These are phyloP conservation scores for Arabidopsis hybrid DNA, from an alignment of 441 rosid species.

Conservation along the genomic window DNA sequence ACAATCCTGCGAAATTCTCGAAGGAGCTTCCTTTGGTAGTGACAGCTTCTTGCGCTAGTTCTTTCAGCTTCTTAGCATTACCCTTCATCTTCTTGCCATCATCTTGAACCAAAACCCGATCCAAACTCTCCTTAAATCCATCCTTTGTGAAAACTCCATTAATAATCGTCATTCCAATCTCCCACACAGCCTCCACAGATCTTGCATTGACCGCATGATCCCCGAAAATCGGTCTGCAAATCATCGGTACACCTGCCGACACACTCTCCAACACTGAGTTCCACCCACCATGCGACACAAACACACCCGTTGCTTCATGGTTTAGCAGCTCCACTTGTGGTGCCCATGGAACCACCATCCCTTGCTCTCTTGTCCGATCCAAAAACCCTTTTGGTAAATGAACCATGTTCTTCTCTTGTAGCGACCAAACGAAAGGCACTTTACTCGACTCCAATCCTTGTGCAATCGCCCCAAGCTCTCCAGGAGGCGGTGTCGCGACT, in stretches of 20 bases:
- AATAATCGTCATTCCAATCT: constrained; percentile 53
- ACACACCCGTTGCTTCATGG: constrained; percentile 53
- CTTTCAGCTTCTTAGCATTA: constrained; percentile 42
- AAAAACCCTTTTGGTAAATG: constrained; percentile 52
- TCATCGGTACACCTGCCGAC: constrained; percentile 65
- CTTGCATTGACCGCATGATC: constrained; percentile 59
- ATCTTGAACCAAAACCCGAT: constrained; percentile 47
- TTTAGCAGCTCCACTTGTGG: constrained; percentile 57
- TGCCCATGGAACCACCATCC: constrained; percentile 57
- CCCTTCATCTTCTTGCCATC: constrained; percentile 53
- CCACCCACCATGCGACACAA: constrained; percentile 63
- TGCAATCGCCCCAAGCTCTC: constrained; percentile 60
- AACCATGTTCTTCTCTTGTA: constrained; percentile 35
- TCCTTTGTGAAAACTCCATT: constrained; percentile 50
- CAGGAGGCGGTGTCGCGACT: constrained; percentile 46
- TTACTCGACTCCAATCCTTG: constrained; percentile 53
- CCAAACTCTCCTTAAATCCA: constrained; percentile 48
- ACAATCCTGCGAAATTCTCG: constrained; percentile 47
- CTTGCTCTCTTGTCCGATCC: constrained; percentile 48
- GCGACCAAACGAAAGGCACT: constrained; percentile 64
- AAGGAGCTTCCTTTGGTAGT: constrained; percentile 40
- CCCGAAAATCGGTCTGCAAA: constrained; percentile 66
- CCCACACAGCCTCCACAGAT: constrained; percentile 57
- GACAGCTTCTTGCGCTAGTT: constrained; percentile 43
- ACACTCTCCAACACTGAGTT: constrained; percentile 69